Evolutionary conservation across 2,329 filamentous ascomycete species (phyloP), one percentile per base, ranked within the genome.

Genomic region (Diaporthe sp.): DNA sequence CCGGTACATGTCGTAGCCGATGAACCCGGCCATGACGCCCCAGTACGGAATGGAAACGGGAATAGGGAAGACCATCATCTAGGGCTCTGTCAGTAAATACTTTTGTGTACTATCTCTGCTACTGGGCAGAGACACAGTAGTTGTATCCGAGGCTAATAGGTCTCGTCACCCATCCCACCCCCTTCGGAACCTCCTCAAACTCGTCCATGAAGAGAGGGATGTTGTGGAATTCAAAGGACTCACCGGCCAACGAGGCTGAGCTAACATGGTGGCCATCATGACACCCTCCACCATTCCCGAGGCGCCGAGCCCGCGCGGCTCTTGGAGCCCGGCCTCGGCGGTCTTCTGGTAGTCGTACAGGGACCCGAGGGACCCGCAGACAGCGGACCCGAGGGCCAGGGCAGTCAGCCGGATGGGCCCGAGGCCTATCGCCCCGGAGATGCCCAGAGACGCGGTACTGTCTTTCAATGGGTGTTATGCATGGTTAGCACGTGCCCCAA

Each of bases 281-380:
- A 81, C 44, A 20, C 80, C 80, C 71, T 78, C 51, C 25, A 81
- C 77, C 67, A 81, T 77, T 4, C 79, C 80, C 31, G 77, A 78
- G n/a, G 80, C 80, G 37, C 80, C 80, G 4, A 80, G 77, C 9
- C 76, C 76, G 39, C 65, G 42, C 22, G 57, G 31, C 31, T 76
- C 65, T 17, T 25, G 53, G 55, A 65, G 55, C 47, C 75, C 73
- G 31, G 76, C 44, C 71, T 73, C 55, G 25, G 58, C 67, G 42
- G 67, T 61, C 58, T 67, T 60, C 31, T 47, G 58, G 55, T 68
- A 72, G 76, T 79, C 75, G n/a, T 75, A 72, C 37, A 80, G 60
- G 8, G 70, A 39, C 44, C 77, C 77, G 22, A 67, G n/a, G 47
- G 77, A 76, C 37, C 78, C 75, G 22, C 73, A 76, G 37, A 80